Evolutionary conservation across 768 basidiomycete genomes (phyloP).

Genomic region (Tubosaeta sp.): DNA sequence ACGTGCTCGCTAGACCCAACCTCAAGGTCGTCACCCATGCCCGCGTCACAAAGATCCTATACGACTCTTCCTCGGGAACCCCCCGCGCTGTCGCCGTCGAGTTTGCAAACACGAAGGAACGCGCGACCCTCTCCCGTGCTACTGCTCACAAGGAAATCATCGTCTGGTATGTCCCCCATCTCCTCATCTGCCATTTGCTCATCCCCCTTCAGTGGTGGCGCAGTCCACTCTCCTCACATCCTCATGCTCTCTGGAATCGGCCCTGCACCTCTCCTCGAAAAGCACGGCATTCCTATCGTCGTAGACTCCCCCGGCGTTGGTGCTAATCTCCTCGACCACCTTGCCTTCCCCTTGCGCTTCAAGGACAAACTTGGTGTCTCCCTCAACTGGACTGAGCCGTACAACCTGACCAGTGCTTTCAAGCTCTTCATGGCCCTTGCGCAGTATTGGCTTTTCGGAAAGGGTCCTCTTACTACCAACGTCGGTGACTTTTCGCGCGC

Average conservation of each 20-base stretch:
- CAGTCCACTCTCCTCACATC: slow-evolving; percentile 63
- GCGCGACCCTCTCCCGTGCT: slow-evolving; percentile 35
- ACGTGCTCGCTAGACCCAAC: slow-evolving; percentile 62
- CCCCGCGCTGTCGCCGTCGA: slow-evolving; percentile 60
- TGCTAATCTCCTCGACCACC: slow-evolving; percentile 67
- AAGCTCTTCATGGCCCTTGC: slow-evolving; percentile 32
- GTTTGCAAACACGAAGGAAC: slow-evolving; percentile 37
- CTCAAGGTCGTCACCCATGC: slow-evolving; percentile 57
- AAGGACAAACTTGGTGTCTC: slow-evolving; percentile 47
- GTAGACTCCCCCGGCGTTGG: slow-evolving; percentile 73
- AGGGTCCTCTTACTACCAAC: slow-evolving; percentile 51
- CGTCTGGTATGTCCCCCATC: slow-evolving; percentile 42
- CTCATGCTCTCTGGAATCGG: slow-evolving; percentile 77
- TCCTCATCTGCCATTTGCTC: not conserved
- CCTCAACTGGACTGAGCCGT: slow-evolving; percentile 35
- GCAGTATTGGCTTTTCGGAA: slow-evolving; percentile 42
- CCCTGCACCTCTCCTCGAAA: slow-evolving; percentile 51
- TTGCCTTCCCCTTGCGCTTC: slow-evolving; percentile 47
- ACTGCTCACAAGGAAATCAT: slow-evolving; percentile 57
- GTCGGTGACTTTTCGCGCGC: slow-evolving; percentile 28
- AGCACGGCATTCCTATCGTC: slow-evolving; percentile 50
- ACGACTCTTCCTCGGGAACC: slow-evolving; percentile 38
- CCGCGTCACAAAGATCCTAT: slow-evolving; percentile 54
- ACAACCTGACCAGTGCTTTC: slow-evolving; percentile 12
- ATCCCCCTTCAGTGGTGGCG: slow-evolving; percentile 44